These are phyloP conservation scores for Vitis hybrid DNA, from an alignment of 177 flowering plant genomes.

Conservation along the genomic window DNA sequence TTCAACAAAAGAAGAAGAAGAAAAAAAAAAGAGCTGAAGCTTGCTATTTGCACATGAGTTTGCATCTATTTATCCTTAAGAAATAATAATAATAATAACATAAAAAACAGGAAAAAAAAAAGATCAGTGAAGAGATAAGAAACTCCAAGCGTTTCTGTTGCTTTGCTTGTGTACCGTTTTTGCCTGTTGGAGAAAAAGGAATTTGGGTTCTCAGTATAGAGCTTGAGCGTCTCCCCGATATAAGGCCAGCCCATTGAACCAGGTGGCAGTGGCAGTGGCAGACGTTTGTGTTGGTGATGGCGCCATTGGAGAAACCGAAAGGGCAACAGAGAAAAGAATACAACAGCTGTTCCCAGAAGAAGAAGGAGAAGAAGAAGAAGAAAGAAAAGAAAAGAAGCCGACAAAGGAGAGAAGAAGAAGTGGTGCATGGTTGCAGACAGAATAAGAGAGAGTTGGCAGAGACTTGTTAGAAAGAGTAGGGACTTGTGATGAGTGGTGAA, in stretches of 20 bases:
- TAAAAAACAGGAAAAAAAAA: neutral
- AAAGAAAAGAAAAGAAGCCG: neutral
- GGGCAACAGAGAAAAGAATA: neutral
- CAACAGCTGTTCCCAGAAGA: neutral
- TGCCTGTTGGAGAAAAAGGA: slow-evolving; percentile 65
- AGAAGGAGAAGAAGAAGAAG: slow-evolving; percentile 6
- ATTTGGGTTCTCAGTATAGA: slow-evolving; percentile 73
- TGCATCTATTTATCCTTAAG: too few species aligned
- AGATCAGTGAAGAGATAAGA: too few species aligned
- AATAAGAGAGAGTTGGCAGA: slow-evolving; percentile 3
- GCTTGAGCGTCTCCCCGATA: slow-evolving; percentile 77
- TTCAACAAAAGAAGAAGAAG: neutral
- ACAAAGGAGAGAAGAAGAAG: slow-evolving; percentile 2
- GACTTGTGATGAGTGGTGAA: neutral
- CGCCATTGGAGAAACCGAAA: slow-evolving; percentile 22
- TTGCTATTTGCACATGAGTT: too few species aligned
- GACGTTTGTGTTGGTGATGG: slow-evolving; percentile 21
- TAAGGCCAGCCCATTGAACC: slow-evolving; percentile 98
- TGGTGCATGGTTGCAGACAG: slow-evolving; percentile 16
- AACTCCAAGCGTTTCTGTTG: neutral
- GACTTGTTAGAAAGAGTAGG: neutral
- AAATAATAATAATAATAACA: neutral
- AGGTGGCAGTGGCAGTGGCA: slow-evolving; percentile 94
- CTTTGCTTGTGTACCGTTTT: slow-evolving; percentile 35
- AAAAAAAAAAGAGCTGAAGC: too few species aligned